These are phyloP conservation scores for Colletotrichum shisoi DNA, from an alignment of 2,329 filamentous ascomycete genomes.

Conservation along the genomic window DNA sequence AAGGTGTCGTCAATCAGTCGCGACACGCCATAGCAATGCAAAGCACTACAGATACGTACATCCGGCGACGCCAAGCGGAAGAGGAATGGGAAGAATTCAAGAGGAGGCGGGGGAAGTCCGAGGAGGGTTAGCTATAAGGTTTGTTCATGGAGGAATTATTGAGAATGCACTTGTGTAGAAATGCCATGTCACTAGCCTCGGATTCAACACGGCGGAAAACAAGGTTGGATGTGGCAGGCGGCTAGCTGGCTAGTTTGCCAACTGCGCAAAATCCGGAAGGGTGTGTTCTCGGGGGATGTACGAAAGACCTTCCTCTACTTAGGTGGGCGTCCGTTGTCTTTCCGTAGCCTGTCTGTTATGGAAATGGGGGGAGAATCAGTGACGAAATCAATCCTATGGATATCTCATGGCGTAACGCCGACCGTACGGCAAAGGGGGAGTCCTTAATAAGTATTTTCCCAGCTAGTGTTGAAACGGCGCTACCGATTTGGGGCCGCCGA, in stretches of 20 bases:
- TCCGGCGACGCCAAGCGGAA: not conserved
- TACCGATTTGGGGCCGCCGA: not conserved
- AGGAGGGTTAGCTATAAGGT: constrained; percentile 8
- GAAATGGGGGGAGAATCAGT: not conserved
- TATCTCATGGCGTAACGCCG: not conserved
- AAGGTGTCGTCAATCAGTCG: not conserved
- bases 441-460: not conserved
- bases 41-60: not conserved
- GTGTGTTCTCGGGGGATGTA: not conserved
- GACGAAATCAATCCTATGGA: not conserved
- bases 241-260: too few species aligned
- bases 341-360: not conserved
- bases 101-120: not conserved
- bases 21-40: not conserved
- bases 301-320: not conserved
- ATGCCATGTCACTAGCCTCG: constrained; percentile 23
- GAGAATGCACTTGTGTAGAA: constrained; percentile 35
- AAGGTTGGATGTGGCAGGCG: not conserved
- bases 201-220: constrained; percentile 3
- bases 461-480: constrained; percentile 2
- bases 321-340: not conserved
- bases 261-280: not conserved
- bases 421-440: not conserved
- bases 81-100: not conserved
- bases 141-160: constrained; percentile 24